phyloP scores from a whole-genome alignment of 345 rosid genomes.

The Dipteronia dyeriana region DNA sequence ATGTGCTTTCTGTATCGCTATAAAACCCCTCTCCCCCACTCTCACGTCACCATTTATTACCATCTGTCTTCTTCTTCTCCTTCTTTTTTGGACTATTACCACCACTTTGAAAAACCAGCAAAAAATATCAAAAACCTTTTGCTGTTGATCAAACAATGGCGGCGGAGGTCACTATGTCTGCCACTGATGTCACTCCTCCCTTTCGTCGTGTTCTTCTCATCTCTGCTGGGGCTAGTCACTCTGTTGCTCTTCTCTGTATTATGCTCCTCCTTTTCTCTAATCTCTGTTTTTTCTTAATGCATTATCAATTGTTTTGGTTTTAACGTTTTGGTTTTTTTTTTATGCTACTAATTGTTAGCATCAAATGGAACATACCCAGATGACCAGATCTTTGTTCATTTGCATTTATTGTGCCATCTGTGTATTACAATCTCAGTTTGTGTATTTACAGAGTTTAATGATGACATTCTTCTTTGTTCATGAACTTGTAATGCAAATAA shows the following conservation, averaged over 20 bases:
- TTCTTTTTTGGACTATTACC: not conserved
- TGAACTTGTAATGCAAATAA: not conserved
- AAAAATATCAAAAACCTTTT: too few relatives aligned
- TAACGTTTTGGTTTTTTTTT: not conserved
- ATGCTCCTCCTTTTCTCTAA: conserved; percentile 17
- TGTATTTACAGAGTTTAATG: not conserved
- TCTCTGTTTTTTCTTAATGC: not conserved
- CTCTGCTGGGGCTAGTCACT: conserved; percentile 98
- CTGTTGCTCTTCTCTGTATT: conserved; percentile 91
- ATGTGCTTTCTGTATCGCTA: conserved; percentile 19
- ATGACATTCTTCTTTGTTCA: not conserved
- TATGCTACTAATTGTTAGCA: not conserved
- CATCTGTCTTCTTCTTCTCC: not conserved
- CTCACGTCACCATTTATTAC: not conserved
- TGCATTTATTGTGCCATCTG: too few relatives aligned
- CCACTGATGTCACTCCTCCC: conserved; percentile 44
- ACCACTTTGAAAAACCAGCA: not conserved
- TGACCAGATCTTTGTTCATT: not conserved
- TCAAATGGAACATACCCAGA: not conserved
- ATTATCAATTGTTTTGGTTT: not conserved
- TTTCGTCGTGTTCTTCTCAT: conserved; percentile 66
- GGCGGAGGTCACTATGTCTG: conserved; percentile 41
- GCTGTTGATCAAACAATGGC: conserved; percentile 34
- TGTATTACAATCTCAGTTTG: not conserved
- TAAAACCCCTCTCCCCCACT: conserved; percentile 19